Base-by-base conservation (phyloP, 129 eudicot genomes). In the Escallonia rubra region DNA sequence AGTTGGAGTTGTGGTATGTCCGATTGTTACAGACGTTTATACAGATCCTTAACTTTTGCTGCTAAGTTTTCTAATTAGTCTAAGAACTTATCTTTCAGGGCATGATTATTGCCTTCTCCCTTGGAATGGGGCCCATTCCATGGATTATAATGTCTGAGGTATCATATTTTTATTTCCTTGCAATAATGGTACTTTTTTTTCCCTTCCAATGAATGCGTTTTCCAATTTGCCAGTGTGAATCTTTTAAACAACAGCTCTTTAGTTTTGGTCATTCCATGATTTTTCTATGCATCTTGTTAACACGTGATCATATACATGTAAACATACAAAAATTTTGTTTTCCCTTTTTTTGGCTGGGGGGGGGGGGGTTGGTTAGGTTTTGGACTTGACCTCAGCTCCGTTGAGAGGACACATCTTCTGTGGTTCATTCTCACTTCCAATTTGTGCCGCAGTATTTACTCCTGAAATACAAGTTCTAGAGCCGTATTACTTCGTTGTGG, bases 111-210 rank as follows among this genome's bases (percentile, higher is more conserved):
- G 75, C 83, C 41, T 88, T 87, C 77, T 91, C 97, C 45, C 94
- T 91, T 67, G 97, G 97, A 74, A 79, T 91, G 89, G 97, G 97
- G 40, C 94, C 97, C 13, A 88, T 91, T 74, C 94, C 97, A 15
- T 91, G 97, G 97, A 59, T 91, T 59, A 91, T 91, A 57, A 91
- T 91, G 97, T 91, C 98, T 7, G 98, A 92, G 98, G 98, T 76
- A 69, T 53, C 59, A 16, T 71, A 14, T 49, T 63, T 41, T 42
- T 61, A 4, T 40, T 23, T 23, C 34, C 5, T 13, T 43, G 23
- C 47, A 63, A 62, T 41, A 43, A 12, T 47, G 12, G 62, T 11
- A 2, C 41, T 48, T 53, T 47, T 6, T 65, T 12, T 65, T 5
- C 8, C 10, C 42, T 10, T 48, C 62, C n/a, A 40, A 23, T 44